These are phyloP conservation scores for Pterocarpus santalinus DNA, from an alignment of 306 rosid genomes.

Conservation along the genomic window DNA sequence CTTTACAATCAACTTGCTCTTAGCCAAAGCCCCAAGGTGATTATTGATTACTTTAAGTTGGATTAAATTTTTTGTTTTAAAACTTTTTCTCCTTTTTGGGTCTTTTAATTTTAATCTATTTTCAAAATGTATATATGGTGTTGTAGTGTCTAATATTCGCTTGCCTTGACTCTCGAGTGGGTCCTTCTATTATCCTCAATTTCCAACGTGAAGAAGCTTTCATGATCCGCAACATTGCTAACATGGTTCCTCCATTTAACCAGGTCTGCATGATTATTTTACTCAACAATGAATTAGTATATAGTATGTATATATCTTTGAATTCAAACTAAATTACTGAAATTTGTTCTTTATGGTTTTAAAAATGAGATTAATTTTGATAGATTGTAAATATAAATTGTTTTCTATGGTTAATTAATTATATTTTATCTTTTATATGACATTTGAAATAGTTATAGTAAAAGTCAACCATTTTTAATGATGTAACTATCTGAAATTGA, in stretches of 20 bases:
- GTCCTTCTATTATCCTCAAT: slow-evolving; percentile 60
- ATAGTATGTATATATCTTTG: neutral
- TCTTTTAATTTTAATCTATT: neutral
- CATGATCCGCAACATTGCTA: slow-evolving; percentile 71
- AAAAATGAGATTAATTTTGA: neutral
- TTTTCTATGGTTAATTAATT: too few species aligned
- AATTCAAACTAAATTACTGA: neutral
- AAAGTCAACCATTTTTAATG: too few species aligned
- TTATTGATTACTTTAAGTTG: neutral
- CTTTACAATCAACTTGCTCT: slow-evolving; percentile 45
- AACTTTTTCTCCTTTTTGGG: neutral
- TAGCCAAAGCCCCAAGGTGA: slow-evolving; percentile 67
- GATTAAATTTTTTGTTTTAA: too few species aligned
- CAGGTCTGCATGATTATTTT: slow-evolving; percentile 49
- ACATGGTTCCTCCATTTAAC: slow-evolving; percentile 69
- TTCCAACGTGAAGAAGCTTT: slow-evolving; percentile 81
- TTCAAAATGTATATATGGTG: neutral
- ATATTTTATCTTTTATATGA: too few species aligned
- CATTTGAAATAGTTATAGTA: too few species aligned
- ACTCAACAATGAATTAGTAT: neutral
- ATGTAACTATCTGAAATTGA: too few species aligned
- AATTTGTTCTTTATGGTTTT: neutral
- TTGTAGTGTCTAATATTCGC: slow-evolving; percentile 73
- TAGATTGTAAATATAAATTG: too few species aligned
- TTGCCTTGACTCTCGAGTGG: slow-evolving; percentile 82